Percentiles rank a stretch among this genome's conserved stretches.
Conservation (phyloP, 805 yeast genomes). For the Wickerhamomyces kurtzmanii region DNA sequence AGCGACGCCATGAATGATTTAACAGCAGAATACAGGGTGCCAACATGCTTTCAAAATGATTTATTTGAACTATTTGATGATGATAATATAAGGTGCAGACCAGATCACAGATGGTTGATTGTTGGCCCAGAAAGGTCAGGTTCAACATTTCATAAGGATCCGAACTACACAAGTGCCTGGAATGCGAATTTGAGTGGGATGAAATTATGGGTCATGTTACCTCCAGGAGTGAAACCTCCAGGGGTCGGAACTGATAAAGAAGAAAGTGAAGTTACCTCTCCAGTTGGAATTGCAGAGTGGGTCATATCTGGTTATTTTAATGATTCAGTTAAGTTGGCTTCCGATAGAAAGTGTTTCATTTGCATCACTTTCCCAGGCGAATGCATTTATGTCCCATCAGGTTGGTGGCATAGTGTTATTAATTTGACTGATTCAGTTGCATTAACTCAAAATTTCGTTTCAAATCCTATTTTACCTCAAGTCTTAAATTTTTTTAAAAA, state of each 20-base stretch:
- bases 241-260: conserved; percentile 72
- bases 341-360: conserved; percentile 39
- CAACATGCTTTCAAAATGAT: conserved; percentile 48
- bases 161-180: conserved; percentile 89
- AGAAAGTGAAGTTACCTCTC: conserved; percentile 85
- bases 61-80: conserved; percentile 43
- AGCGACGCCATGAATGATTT: conserved; percentile 56
- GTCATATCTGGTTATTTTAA: conserved; percentile 72
- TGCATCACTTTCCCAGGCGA: conserved; percentile 78
- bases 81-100: conserved; percentile 41
- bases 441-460: conserved; percentile 83
- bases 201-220: conserved; percentile 85
- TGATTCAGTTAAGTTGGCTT: conserved; percentile 47
- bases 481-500: conserved; percentile 60
- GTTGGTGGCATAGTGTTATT: conserved; percentile 97
- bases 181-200: conserved; percentile 66
- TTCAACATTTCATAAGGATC: conserved; percentile 89
- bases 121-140: conserved; percentile 79
- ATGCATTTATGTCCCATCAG: conserved; percentile 84
- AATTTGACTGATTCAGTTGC: conserved; percentile 79
- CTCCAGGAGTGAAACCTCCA: conserved; percentile 69
- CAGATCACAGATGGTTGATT: conserved; percentile 90
- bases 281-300: conserved; percentile 93
- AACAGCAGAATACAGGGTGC: conserved; percentile 41
- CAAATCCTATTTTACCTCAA: conserved; percentile 45